Percentiles rank a stretch among this genome's conserved stretches.
phyloP scores from a whole-genome alignment of 192 early-diverging fungal genomes.

The Coemansia javaensis region DNA sequence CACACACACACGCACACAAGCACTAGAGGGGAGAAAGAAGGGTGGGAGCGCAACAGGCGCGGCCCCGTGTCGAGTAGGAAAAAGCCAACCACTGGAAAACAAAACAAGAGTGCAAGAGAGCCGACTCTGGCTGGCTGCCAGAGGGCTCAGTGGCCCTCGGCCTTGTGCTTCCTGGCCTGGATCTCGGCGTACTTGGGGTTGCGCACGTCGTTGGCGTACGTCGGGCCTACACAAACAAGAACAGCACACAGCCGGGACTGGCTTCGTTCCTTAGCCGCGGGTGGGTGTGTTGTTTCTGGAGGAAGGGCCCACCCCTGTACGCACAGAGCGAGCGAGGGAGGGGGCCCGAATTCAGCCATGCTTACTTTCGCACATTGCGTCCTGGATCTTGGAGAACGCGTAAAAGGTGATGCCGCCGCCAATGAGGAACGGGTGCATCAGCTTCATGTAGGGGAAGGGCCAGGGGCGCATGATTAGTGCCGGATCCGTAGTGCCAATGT shows the following conservation, averaged over 20 bases:
- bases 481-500: too few species aligned
- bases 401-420: constrained; percentile 35
- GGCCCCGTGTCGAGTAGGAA: too few species aligned
- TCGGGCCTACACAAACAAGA: constrained; percentile 20
- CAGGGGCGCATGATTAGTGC: constrained; percentile 40
- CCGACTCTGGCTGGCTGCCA: too few species aligned
- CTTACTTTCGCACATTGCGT: constrained; percentile 48
- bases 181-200: constrained; percentile 52
- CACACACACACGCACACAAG: too few species aligned
- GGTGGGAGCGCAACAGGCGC: too few species aligned
- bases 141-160: constrained; percentile 31
- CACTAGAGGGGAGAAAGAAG: too few species aligned
- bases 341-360: too few species aligned
- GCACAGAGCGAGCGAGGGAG: too few species aligned
- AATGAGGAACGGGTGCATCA: constrained; percentile 51
- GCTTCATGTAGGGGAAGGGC: constrained; percentile 49
- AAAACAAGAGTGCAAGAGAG: background rate
- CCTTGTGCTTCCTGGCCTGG: constrained; percentile 51
- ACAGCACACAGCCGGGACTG: too few species aligned
- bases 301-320: too few species aligned
- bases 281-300: too few species aligned
- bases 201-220: constrained; percentile 38
- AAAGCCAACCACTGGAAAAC: background rate
- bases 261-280: too few species aligned
- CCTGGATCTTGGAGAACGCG: constrained; percentile 43